These are phyloP conservation scores for Claviceps cyperi DNA, from an alignment of 2,329 filamentous ascomycete genomes.

Conservation along the genomic window DNA sequence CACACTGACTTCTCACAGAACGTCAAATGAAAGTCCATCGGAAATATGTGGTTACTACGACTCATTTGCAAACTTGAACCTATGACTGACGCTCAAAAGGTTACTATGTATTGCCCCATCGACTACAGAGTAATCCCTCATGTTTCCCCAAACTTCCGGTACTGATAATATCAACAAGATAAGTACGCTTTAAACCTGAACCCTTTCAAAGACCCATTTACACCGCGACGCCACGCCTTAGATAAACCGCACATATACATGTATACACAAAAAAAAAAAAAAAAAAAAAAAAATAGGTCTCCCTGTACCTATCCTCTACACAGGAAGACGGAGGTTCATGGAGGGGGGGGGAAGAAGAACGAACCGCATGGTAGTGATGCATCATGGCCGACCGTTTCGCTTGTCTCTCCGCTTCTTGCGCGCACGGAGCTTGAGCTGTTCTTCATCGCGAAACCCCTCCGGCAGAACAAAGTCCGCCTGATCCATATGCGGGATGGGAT, in stretches of 20 bases:
- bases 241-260: neutral
- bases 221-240: slow-evolving; percentile 4
- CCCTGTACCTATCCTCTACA: neutral
- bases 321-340: neutral
- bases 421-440: slow-evolving; percentile 42
- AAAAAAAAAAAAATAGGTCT: neutral
- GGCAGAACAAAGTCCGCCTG: slow-evolving; percentile 65
- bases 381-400: slow-evolving; percentile 31
- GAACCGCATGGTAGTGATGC: neutral
- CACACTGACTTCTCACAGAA: too few species aligned
- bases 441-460: slow-evolving; percentile 43
- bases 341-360: neutral
- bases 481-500: slow-evolving; percentile 57
- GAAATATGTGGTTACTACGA: too few species aligned
- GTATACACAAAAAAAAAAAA: neutral
- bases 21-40: too few species aligned
- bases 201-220: neutral
- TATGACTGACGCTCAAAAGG: too few species aligned
- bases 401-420: slow-evolving; percentile 47
- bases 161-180: neutral
- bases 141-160: too few species aligned
- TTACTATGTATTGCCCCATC: too few species aligned
- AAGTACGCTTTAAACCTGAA: neutral
- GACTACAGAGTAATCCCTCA: too few species aligned
- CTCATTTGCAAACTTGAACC: too few species aligned